Conservation (phyloP, 2,329 filamentous ascomycete genomes). For the Eutypella sp. region DNA sequence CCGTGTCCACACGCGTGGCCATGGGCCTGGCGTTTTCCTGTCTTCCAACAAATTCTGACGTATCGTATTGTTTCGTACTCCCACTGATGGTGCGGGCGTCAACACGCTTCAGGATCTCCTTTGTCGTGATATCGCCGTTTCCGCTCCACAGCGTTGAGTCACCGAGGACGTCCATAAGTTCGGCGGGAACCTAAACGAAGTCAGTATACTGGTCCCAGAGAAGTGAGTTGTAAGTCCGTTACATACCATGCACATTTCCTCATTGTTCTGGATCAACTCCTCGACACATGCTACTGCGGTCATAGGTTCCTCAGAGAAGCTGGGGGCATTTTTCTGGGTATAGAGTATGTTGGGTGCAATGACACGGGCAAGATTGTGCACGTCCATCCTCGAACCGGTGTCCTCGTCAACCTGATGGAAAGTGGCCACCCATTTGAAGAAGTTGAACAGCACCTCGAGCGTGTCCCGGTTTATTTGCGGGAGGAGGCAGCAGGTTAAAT, state of each 20-base stretch:
- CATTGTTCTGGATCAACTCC: slow-evolving; percentile 85
- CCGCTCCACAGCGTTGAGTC: slow-evolving; percentile 79
- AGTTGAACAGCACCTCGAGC: slow-evolving; percentile 90
- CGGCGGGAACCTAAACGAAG: slow-evolving; percentile 74
- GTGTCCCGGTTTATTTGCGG: slow-evolving; percentile 91
- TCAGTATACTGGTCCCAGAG: slow-evolving; percentile 5
- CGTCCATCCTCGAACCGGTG: slow-evolving; percentile 97
- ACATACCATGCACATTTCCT: slow-evolving; percentile 94
- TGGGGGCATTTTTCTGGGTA: slow-evolving; percentile 58
- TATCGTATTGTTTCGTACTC: slow-evolving; percentile 55
- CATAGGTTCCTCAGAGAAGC: slow-evolving; percentile 83
- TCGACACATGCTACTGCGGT: slow-evolving; percentile 90
- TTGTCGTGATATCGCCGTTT: slow-evolving; percentile 84
- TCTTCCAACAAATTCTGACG: slow-evolving; percentile 51
- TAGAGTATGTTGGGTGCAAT: slow-evolving; percentile 94
- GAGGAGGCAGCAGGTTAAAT: slow-evolving; percentile 85
- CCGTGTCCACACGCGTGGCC: slow-evolving; percentile 72
- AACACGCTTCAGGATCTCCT: slow-evolving; percentile 93
- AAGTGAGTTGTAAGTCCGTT: background rate
- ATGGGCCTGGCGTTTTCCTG: slow-evolving; percentile 54
- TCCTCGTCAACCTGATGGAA: slow-evolving; percentile 98
- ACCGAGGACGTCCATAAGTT: slow-evolving; percentile 79
- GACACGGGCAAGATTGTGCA: slow-evolving; percentile 93
- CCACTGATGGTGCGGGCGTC: slow-evolving; percentile 61
- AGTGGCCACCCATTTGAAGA: slow-evolving; percentile 94